These are phyloP conservation scores for Wickerhamiella nectarea DNA, from an alignment of 805 yeast species.

Conservation along the genomic window DNA sequence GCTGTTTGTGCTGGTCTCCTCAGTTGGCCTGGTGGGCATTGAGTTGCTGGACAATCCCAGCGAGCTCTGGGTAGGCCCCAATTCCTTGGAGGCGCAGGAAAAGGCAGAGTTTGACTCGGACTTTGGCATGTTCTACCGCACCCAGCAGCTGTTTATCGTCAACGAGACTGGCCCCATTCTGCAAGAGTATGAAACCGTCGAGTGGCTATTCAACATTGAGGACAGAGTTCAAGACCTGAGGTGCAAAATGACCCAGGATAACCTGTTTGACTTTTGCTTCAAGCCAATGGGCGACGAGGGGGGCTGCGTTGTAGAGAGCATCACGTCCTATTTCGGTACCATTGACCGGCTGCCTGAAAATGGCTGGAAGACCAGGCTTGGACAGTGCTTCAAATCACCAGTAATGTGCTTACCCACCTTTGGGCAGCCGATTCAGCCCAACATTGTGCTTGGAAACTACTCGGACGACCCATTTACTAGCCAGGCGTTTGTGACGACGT, in stretches of 20 bases:
- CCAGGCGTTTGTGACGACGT: slow-evolving; percentile 62
- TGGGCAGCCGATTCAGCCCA: slow-evolving; percentile 74
- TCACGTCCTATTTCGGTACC: slow-evolving; percentile 78
- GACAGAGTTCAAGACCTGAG: slow-evolving; percentile 31
- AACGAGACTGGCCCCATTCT: slow-evolving; percentile 58
- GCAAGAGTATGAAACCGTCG: slow-evolving; percentile 43
- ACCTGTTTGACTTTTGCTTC: slow-evolving; percentile 60
- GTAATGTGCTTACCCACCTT: slow-evolving; percentile 82
- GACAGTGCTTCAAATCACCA: slow-evolving; percentile 60
- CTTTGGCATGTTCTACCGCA: slow-evolving; percentile 86
- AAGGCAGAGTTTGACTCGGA: slow-evolving; percentile 56
- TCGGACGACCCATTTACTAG: slow-evolving; percentile 32
- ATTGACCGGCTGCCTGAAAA: slow-evolving; percentile 34
- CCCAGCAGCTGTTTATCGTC: slow-evolving; percentile 68
- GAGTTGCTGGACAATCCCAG: slow-evolving; percentile 68
- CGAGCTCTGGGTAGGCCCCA: slow-evolving; percentile 78
- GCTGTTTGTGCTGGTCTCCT: slow-evolving; percentile 32
- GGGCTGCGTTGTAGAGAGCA: slow-evolving; percentile 71
- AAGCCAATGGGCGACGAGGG: slow-evolving; percentile 50
- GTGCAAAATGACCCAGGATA: slow-evolving; percentile 20
- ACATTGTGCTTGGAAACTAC: slow-evolving; percentile 54
- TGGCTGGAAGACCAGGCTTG: slow-evolving; percentile 44
- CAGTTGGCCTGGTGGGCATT: slow-evolving; percentile 39
- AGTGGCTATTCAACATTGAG: slow-evolving; percentile 89
- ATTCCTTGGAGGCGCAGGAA: slow-evolving; percentile 54